These are phyloP conservation scores for Talaromyces sp. DNA, from an alignment of 2,329 filamentous ascomycete species.

Conservation along the genomic window DNA sequence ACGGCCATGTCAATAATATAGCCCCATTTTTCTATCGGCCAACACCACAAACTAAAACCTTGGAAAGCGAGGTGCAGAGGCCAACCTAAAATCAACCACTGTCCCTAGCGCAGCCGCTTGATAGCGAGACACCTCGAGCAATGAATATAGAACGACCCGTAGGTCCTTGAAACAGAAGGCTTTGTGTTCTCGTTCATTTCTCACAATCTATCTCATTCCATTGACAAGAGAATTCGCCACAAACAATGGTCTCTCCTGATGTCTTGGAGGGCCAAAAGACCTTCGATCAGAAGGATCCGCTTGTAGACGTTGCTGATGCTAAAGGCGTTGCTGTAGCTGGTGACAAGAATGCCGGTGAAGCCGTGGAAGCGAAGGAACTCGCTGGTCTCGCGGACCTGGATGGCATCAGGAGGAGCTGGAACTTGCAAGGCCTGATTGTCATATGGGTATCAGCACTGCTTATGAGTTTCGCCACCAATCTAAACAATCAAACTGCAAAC, in stretches of 20 bases:
- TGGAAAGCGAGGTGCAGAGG: not conserved
- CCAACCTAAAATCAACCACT: not conserved
- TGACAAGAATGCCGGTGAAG: not conserved
- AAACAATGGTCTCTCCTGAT: constrained; percentile 3
- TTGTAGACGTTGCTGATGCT: not conserved
- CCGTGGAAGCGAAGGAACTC: constrained; percentile 4
- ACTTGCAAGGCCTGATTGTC: constrained; percentile 4
- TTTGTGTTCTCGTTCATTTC: not conserved
- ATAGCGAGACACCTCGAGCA: not conserved
- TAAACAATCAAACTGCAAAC: constrained; percentile 13
- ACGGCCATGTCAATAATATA: not conserved
- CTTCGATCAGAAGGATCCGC: constrained; percentile 2
- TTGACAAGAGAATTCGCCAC: not conserved
- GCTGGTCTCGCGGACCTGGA: constrained; percentile 15
- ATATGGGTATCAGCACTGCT: constrained; percentile 16
- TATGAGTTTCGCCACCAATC: constrained; percentile 12
- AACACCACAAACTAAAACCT: not conserved
- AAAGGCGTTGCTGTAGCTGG: constrained; percentile 4
- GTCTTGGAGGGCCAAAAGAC: not conserved
- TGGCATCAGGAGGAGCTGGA: constrained; percentile 13
- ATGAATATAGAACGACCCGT: constrained; percentile 13
- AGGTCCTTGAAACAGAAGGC: not conserved
- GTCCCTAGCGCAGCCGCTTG: not conserved
- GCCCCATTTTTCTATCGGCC: not conserved
- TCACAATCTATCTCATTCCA: not conserved